These are phyloP conservation scores for Adansonia rubrostipa DNA, from an alignment of 441 rosid genomes.

Conservation along the genomic window DNA sequence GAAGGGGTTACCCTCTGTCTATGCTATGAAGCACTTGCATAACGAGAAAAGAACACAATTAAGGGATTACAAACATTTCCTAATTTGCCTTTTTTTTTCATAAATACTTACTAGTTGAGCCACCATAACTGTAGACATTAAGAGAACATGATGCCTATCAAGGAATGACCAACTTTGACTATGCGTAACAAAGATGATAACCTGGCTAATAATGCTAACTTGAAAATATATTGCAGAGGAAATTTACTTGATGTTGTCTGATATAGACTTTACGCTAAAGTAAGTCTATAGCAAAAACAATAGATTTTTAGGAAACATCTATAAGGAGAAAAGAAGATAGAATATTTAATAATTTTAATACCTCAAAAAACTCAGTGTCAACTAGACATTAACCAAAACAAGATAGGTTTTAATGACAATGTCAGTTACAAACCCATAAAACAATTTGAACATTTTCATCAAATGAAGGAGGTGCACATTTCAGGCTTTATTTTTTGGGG, in stretches of 20 bases:
- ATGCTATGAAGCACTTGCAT: conserved; percentile 20
- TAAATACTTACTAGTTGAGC: conserved; percentile 79
- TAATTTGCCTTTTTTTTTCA: too few species aligned
- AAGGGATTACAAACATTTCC: background rate
- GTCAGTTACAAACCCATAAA: conserved; percentile 65
- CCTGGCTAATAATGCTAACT: conserved; percentile 97
- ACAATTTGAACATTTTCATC: too few species aligned
- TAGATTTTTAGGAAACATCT: conserved; percentile 18
- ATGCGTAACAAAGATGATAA: conserved; percentile 93
- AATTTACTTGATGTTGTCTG: conserved; percentile 57
- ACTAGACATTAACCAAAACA: conserved; percentile 78
- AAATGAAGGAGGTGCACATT: too few species aligned
- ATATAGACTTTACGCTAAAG: conserved; percentile 68
- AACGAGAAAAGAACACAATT: conserved; percentile 1
- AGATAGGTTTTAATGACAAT: conserved; percentile 85
- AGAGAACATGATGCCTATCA: conserved; percentile 81
- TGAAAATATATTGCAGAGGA: conserved; percentile 89
- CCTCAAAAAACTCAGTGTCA: conserved; percentile 87
- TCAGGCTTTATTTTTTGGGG: too few species aligned
- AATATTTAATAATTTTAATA: conserved; percentile 28
- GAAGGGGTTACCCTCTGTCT: too few species aligned
- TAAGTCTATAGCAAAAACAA: conserved; percentile 49
- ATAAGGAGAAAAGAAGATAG: background rate
- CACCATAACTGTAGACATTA: conserved; percentile 78
- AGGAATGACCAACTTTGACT: conserved; percentile 89